Conservation (phyloP, 2,329 filamentous ascomycete genomes). For the Claviceps paspali region DNA sequence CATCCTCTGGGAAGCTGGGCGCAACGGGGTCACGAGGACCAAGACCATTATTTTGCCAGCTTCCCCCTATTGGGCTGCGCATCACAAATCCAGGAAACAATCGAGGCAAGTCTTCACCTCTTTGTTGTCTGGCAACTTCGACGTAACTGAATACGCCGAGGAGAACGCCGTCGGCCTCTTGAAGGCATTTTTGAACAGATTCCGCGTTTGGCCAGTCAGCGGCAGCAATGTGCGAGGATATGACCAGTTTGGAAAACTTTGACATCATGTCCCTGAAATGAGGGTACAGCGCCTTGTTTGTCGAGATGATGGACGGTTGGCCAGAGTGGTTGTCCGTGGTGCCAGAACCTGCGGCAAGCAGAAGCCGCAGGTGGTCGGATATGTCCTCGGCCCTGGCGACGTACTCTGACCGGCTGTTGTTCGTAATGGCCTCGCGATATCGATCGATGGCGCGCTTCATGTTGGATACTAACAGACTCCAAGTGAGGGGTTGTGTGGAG, state of each 20-base stretch:
- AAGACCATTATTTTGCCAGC: conserved; percentile 64
- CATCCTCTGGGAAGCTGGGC: conserved; percentile 75
- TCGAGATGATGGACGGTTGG: conserved; percentile 97
- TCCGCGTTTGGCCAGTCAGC: conserved; percentile 92
- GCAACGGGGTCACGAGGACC: conserved; percentile 54
- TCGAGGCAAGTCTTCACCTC: conserved; percentile 85
- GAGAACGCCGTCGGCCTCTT: conserved; percentile 93
- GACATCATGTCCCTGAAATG: conserved; percentile 99
- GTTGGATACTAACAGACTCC: conserved; percentile 79
- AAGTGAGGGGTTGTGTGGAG: conserved; percentile 65
- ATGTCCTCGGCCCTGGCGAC: conserved; percentile 94
- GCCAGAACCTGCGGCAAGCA: conserved; percentile 89
- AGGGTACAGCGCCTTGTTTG: conserved; percentile 91
- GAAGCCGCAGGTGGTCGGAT: conserved; percentile 81
- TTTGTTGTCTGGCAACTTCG: conserved; percentile 82
- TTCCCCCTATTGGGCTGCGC: conserved; percentile 69
- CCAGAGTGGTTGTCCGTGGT: conserved; percentile 98
- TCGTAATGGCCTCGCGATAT: conserved; percentile 80
- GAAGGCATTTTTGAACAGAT: conserved; percentile 84
- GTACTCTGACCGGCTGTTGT: conserved; percentile 73
- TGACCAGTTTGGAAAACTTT: conserved; percentile 95
- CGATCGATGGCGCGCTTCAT: conserved; percentile 84
- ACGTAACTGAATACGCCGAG: conserved; percentile 93
- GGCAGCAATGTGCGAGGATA: conserved; percentile 93
- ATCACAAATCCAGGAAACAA: conserved; percentile 86